These are phyloP conservation scores for Mariannaea sp. DNA, from an alignment of 2,329 filamentous ascomycete genomes.

Conservation along the genomic window DNA sequence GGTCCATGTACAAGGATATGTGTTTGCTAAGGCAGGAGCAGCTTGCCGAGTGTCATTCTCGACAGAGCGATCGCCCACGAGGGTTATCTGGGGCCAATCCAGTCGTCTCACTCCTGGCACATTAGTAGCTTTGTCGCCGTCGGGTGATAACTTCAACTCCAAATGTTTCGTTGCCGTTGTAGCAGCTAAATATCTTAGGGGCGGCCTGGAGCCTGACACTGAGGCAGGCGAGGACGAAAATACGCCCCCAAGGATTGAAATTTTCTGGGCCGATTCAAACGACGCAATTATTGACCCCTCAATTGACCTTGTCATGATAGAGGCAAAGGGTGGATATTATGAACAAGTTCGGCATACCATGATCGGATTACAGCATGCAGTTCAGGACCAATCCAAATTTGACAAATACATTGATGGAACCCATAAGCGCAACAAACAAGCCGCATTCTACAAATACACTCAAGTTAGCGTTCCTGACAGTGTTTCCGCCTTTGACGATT, in stretches of 20 bases:
- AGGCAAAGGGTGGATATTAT: slow-evolving; percentile 74
- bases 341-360: slow-evolving; percentile 78
- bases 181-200: slow-evolving; percentile 67
- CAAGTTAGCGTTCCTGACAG: slow-evolving; percentile 4
- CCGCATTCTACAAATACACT: slow-evolving; percentile 38
- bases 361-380: slow-evolving; percentile 68
- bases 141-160: slow-evolving; percentile 63
- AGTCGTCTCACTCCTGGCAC: slow-evolving; percentile 57
- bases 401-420: slow-evolving; percentile 62
- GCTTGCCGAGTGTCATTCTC: slow-evolving; percentile 74
- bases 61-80: slow-evolving; percentile 64
- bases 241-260: slow-evolving; percentile 70
- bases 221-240: slow-evolving; percentile 26
- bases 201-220: slow-evolving; percentile 61
- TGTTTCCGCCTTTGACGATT: slow-evolving; percentile 62
- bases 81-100: slow-evolving; percentile 66
- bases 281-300: slow-evolving; percentile 71
- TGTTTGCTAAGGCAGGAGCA: slow-evolving; percentile 65
- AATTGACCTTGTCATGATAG: slow-evolving; percentile 76
- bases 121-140: slow-evolving; percentile 58
- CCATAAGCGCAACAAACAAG: slow-evolving; percentile 34
- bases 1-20: slow-evolving; percentile 70
- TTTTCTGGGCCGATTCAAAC: slow-evolving; percentile 68
- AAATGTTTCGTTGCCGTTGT: slow-evolving; percentile 74
- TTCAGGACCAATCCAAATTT: slow-evolving; percentile 61